Evolutionary conservation across 768 basidiomycete genomes (phyloP).

Genomic region (Termitomyces sp.): DNA sequence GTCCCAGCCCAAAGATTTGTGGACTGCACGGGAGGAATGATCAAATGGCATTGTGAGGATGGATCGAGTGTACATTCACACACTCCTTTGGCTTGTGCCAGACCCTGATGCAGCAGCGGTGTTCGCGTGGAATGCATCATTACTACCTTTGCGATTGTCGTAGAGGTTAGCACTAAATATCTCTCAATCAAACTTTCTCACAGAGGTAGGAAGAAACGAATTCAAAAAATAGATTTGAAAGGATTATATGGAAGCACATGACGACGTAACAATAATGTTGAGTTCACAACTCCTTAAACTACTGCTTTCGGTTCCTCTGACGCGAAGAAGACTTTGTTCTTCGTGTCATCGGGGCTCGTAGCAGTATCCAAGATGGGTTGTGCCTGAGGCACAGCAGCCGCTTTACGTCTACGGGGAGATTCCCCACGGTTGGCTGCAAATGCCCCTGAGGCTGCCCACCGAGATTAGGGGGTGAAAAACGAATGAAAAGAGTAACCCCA

Average conservation of each 20-base stretch:
- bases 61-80: too few species aligned
- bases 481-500: slow-evolving; percentile 6
- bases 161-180: too few species aligned
- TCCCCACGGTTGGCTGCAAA: slow-evolving; percentile 2
- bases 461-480: background rate
- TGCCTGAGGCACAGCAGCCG: background rate
- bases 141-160: too few species aligned
- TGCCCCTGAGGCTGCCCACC: slow-evolving; percentile 10
- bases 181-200: too few species aligned
- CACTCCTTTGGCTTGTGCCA: too few species aligned
- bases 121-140: too few species aligned
- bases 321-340: too few species aligned
- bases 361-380: background rate
- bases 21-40: too few species aligned
- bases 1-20: too few species aligned
- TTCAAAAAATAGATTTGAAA: background rate
- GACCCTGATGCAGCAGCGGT: too few species aligned
- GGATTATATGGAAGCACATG: background rate
- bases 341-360: background rate
- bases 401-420: slow-evolving; percentile 5
- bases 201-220: too few species aligned
- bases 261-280: background rate
- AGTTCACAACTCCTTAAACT: background rate
- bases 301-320: background rate
- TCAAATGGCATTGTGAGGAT: too few species aligned